Base-by-base conservation (phyloP, 352 stramenopile genomes). In the Pythium aristosporum region DNA sequence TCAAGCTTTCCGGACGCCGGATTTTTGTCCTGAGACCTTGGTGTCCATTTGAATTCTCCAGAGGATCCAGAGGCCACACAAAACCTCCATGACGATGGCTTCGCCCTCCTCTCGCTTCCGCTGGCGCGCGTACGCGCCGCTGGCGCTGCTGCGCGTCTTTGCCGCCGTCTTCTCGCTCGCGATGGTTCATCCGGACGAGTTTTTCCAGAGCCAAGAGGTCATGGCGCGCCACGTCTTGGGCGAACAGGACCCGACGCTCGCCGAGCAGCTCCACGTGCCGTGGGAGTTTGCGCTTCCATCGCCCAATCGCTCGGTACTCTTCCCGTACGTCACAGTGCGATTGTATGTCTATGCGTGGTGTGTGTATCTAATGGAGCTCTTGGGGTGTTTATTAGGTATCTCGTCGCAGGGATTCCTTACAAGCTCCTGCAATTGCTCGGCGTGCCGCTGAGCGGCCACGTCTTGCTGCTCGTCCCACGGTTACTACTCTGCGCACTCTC, bases 171-270 rank as follows among this genome's bases (percentile, higher is more conserved):
- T 69, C 2, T 62, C 79, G n/a, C 50, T 83, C 49, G 76, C 79
- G 0, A 88, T 93, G 77, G 66, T 92, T 50, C 82, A 92, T 58
- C 82, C 85, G 20, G 87, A 96, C 61, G 87, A 96, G 71, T 96
- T 91, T 60, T 96, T 96, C 64, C 87, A 96, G 74, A 90, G 82
- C 51, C 85, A 89, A 61, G 87, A 96, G 67, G 73, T 96, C 36
- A 91, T 92, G 79, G 82, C 87, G 25, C 73, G 71, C 25, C 68
- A 82, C 48, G 72, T 79, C 13, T 41, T 92, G n/a, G 43, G 57
- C 10, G 25, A 50, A 20, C 16, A 20, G 23, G 48, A 61, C 50
- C 20, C 10, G 25, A 46, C 51, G 12, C 57, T 68, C 28, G 46
- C 16, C 3, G 5, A 67, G 23, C 68, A 79, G 25, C 67, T 91